Evolutionary conservation across 768 basidiomycete species (phyloP), one percentile per base, ranked within the genome.

Genomic region (Cyclocybe cylindracea): DNA sequence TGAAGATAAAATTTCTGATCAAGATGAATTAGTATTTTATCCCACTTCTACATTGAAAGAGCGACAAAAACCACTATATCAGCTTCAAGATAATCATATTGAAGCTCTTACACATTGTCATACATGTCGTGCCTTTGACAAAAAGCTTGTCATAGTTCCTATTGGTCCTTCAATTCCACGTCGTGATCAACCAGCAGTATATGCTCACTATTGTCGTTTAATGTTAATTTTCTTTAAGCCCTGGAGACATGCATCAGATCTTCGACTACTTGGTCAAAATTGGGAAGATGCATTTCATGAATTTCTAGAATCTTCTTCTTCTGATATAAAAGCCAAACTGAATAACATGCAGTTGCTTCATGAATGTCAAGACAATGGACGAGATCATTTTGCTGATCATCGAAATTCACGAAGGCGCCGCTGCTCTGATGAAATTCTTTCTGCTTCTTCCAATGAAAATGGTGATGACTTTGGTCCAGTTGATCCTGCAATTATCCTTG

Each of bases 141-240:
- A 49, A 2, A 10, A 44, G 0, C 33, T 60, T 16, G 61, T 75
- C 35, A 66, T 69, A 10, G 69, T 75, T 1, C 66, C 66, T 0
- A 60, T 76, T 11, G 77, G 77, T 1, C 55, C 55, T 1, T 52
- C 70, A 0, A 46, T 78, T 1, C 75, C 74, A 7, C 54, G 70
- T 0, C 46, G 64, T 7, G 69, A 77, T 50, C 13, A 31, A 7
- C 14, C 47, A 6, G 48, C 61, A 7, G 4, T 42, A 0, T 51
- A 56, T 11, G 55, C 51, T 0, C 47, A 46, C 5, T 75, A 73
- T 48, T 68, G 62, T 46, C 54, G 68, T 2, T 47, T 72, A 2
- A 77, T 77, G 75, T 48, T 78, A 4, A 65, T 74, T 11, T 60
- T 77, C 0, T 78, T 78, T 54, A 74, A 75, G 53, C 77, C 76